Conservation (phyloP, 192 early-diverging fungal species). For the Spizellomyces punctatus region DNA sequence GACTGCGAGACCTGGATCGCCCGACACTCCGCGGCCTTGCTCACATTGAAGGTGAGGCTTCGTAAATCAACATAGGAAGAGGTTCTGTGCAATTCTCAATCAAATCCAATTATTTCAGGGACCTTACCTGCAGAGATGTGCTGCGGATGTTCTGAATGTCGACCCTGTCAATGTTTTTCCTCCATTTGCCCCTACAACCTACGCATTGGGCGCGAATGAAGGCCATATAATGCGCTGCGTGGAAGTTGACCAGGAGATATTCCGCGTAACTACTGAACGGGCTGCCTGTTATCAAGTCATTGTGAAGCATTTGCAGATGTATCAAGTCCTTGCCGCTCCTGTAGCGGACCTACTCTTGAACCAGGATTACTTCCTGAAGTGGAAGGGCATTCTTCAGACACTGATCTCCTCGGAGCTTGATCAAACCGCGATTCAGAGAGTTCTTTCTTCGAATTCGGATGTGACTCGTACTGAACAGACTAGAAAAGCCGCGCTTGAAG, state of each 20-base stretch:
- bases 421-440: background rate
- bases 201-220: conserved; percentile 11
- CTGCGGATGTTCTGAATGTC: conserved; percentile 7
- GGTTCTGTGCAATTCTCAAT: too few relatives aligned
- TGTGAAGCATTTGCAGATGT: conserved; percentile 42
- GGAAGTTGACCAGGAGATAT: conserved; percentile 34
- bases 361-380: conserved; percentile 37
- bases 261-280: conserved; percentile 11
- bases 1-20: conserved; percentile 24
- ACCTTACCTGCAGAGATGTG: conserved; percentile 17
- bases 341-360: conserved; percentile 27
- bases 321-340: conserved; percentile 32
- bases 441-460: background rate
- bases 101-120: conserved; percentile 16
- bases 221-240: conserved; percentile 24
- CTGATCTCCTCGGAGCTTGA: background rate
- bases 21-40: background rate
- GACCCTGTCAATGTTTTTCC: conserved; percentile 21
- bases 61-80: too few relatives aligned
- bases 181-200: conserved; percentile 16
- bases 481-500: conserved; percentile 18
- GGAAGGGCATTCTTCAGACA: conserved; percentile 4
- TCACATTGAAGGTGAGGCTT: too few relatives aligned
- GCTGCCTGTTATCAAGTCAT: background rate
- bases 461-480: background rate